Evolutionary conservation across 1,139 yeast genomes (phyloP), one percentile per base, ranked within the genome.

Genomic region (Debaryomyces subglobosus): DNA sequence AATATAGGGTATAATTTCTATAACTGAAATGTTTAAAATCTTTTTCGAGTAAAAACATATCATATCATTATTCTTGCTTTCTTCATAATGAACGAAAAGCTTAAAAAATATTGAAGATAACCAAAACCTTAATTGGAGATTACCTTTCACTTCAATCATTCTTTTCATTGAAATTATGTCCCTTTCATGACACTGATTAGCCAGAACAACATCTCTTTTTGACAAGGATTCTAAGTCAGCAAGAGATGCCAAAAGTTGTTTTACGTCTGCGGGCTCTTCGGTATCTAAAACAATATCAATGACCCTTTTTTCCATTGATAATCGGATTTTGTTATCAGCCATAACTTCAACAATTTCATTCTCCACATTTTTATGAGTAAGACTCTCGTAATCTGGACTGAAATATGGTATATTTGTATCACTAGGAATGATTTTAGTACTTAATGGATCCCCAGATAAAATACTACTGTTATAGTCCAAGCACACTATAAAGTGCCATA

Each of bases 401-500:
- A 39, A 37, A 7, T 30, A 21, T 10, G 51, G 51, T 7, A 45
- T n/a, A 25, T 48, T 41, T 7, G 49, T 48, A 45, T 48, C 51
- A 37, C 24, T 33, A 5, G 44, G 40, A 16, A 43, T 20, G 16
- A 15, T 21, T 12, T 44, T 23, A n/a, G 48, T 25, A 8, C 25
- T 32, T 16, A 36, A 21, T 8, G 49, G 44, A 18, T 49, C 42
- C 4, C 60, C 56, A 12, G 54, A 48, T 21, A 48, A 50, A 25
- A 57, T 41, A 2, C 65, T 52, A 30, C 53, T 47, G 40, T 53
- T 23, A 9, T 51, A 39, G 47, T 69, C 73, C 45, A 61, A 47
- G 4, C 55, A 45, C 6, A 62, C 54, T 15, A 68, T 46, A 39
- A 44, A 68, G 55, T 72, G 72, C 85, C 85, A 82, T 2, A 80